Percentiles rank a stretch among this genome's conserved stretches.
phyloP scores from a whole-genome alignment of 1,284 basidiomycete genomes.

The Dichomitus squalens region DNA sequence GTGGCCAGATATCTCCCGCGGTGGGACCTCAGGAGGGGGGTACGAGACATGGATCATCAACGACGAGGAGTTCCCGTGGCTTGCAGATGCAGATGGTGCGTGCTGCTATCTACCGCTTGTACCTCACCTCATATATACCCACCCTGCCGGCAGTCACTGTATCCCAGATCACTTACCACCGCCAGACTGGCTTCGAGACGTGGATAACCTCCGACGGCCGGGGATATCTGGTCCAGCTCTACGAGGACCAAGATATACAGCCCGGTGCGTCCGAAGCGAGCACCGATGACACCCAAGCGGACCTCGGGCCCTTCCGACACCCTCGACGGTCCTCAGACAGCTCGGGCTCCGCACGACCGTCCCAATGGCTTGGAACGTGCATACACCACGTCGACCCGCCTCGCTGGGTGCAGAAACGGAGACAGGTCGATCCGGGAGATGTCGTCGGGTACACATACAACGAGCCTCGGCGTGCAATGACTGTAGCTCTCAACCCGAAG shows the following conservation, averaged over 20 bases:
- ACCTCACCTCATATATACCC: neutral
- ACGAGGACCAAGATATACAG: slow-evolving; percentile 24
- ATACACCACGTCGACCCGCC: slow-evolving; percentile 70
- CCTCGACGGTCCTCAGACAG: slow-evolving; percentile 23
- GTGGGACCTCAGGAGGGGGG: slow-evolving; percentile 32
- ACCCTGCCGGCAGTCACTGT: slow-evolving; percentile 52
- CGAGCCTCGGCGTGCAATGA: slow-evolving; percentile 66
- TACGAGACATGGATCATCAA: slow-evolving; percentile 76
- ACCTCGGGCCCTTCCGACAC: slow-evolving; percentile 10
- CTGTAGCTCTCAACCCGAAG: slow-evolving; percentile 76
- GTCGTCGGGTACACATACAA: slow-evolving; percentile 46
- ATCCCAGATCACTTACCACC: slow-evolving; percentile 56
- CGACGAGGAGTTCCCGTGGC: slow-evolving; percentile 72
- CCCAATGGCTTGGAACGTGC: slow-evolving; percentile 65
- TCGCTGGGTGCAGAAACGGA: slow-evolving; percentile 75
- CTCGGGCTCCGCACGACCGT: slow-evolving; percentile 12
- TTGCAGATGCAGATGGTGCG: slow-evolving; percentile 68
- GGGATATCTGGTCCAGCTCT: slow-evolving; percentile 73
- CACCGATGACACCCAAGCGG: slow-evolving; percentile 11
- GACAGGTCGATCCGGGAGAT: slow-evolving; percentile 51
- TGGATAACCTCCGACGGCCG: slow-evolving; percentile 85
- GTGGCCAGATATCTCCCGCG: slow-evolving; percentile 58
- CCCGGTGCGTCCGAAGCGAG: slow-evolving; percentile 21
- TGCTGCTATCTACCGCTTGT: neutral
- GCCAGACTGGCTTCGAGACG: slow-evolving; percentile 63